Conservation (phyloP, 352 stramenopile genomes). For the Phytophthora hybrid region DNA sequence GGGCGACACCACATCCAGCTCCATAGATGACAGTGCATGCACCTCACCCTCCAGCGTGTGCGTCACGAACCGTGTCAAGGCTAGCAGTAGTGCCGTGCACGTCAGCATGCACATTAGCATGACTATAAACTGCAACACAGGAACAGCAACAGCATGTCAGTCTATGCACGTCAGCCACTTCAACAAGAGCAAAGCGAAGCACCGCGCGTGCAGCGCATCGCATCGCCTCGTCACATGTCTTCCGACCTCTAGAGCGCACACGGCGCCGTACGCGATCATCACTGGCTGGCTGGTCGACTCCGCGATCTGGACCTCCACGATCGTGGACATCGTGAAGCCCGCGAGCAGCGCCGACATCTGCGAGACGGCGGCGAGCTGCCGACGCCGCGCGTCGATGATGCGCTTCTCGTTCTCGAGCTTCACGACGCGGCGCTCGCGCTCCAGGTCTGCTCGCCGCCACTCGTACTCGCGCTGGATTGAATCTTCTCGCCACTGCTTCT, state of each 20-base stretch:
- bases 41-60: constrained; percentile 79
- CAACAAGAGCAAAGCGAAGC: constrained; percentile 6
- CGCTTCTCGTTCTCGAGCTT: constrained; percentile 89
- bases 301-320: constrained; percentile 75
- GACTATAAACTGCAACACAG: constrained; percentile 63
- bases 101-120: constrained; percentile 85
- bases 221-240: constrained; percentile 6
- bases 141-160: constrained; percentile 20
- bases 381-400: constrained; percentile 76
- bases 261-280: constrained; percentile 61
- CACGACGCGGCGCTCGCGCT: constrained; percentile 70
- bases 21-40: constrained; percentile 55
- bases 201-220: not conserved
- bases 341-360: constrained; percentile 74
- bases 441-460: constrained; percentile 75
- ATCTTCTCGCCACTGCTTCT: constrained; percentile 85
- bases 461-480: constrained; percentile 70
- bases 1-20: constrained; percentile 77
- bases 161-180: constrained; percentile 7
- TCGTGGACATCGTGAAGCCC: constrained; percentile 77
- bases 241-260: constrained; percentile 66
- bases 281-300: constrained; percentile 53
- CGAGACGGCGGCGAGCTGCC: constrained; percentile 71
- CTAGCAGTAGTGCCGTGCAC: constrained; percentile 73
- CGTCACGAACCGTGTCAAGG: constrained; percentile 78